Conservation (phyloP, 1,284 basidiomycete genomes). For the Pseudozyma hubeiensis region DNA sequence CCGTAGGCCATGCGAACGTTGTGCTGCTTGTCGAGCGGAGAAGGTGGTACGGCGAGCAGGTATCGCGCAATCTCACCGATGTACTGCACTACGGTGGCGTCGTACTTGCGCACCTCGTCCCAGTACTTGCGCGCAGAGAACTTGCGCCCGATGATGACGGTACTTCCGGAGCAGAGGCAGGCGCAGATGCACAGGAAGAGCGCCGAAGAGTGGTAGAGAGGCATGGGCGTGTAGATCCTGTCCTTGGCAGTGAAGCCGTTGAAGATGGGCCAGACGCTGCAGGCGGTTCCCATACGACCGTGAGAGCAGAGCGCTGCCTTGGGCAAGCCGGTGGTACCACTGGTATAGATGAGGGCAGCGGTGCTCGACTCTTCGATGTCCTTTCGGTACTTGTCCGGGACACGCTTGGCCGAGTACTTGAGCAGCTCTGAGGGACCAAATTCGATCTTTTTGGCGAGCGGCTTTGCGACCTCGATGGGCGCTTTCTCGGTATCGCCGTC, state of each 20-base stretch:
- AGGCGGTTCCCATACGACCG: conserved; percentile 62
- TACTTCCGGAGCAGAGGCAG: conserved; percentile 55
- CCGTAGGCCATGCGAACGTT: conserved; percentile 69
- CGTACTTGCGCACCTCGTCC: conserved; percentile 64
- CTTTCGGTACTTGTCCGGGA: conserved; percentile 47
- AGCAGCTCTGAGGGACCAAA: conserved; percentile 52
- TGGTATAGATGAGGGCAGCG: conserved; percentile 61
- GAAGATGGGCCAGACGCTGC: conserved; percentile 56
- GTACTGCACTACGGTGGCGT: conserved; percentile 69
- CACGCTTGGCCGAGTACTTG: conserved; percentile 45
- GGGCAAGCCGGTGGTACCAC: conserved; percentile 65
- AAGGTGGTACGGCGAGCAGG: conserved; percentile 66
- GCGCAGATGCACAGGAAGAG: conserved; percentile 66
- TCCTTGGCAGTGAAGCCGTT: conserved; percentile 54
- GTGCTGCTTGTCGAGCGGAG: conserved; percentile 66
- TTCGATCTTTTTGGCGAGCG: conserved; percentile 34
- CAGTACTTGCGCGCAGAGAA: conserved; percentile 68
- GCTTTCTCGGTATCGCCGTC: conserved; percentile 50
- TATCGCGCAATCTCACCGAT: conserved; percentile 69
- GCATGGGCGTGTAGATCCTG: conserved; percentile 69
- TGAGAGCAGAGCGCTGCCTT: conserved; percentile 68
- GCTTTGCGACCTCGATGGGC: conserved; percentile 22
- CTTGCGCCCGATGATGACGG: conserved; percentile 69
- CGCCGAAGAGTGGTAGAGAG: conserved; percentile 65
- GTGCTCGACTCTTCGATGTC: conserved; percentile 45